These are phyloP conservation scores for Rusavskia elegans DNA, from an alignment of 495 filamentous ascomycete species.

Conservation along the genomic window DNA sequence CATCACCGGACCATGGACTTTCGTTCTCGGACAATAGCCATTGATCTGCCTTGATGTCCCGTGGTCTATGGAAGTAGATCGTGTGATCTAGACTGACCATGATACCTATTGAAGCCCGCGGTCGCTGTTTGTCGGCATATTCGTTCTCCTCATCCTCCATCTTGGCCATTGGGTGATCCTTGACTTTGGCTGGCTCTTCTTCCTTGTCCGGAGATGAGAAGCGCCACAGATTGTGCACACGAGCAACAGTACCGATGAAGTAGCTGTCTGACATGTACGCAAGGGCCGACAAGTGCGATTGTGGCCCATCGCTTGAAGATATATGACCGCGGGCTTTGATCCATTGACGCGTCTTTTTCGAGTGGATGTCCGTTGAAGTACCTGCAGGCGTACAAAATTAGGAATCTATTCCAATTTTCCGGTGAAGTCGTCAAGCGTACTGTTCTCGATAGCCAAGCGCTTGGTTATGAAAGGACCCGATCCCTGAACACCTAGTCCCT, in stretches of 20 bases:
- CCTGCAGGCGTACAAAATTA: slow-evolving; percentile 10
- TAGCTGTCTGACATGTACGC: slow-evolving; percentile 86
- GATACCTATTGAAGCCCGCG: slow-evolving; percentile 58
- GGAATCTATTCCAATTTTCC: too few species aligned
- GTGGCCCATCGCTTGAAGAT: slow-evolving; percentile 49
- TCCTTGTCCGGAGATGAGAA: slow-evolving; percentile 17
- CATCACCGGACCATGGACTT: slow-evolving; percentile 87
- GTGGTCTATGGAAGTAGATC: slow-evolving; percentile 86
- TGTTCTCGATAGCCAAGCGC: slow-evolving; percentile 27
- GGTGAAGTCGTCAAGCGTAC: slow-evolving; percentile 15
- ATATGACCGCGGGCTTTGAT: slow-evolving; percentile 63
- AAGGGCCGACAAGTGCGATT: slow-evolving; percentile 69
- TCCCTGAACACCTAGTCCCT: slow-evolving; percentile 12
- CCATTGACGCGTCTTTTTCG: slow-evolving; percentile 62
- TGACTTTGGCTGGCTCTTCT: neutral
- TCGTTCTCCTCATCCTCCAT: neutral
- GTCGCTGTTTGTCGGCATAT: neutral
- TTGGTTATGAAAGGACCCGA: slow-evolving; percentile 27
- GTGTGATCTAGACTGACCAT: slow-evolving; percentile 90
- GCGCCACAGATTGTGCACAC: slow-evolving; percentile 59
- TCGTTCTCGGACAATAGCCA: slow-evolving; percentile 91
- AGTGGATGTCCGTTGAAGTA: slow-evolving; percentile 32
- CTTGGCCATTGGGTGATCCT: neutral
- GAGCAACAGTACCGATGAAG: slow-evolving; percentile 78
- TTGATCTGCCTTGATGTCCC: slow-evolving; percentile 67